These are phyloP conservation scores for Dryadomyces quercivorus DNA, from an alignment of 2,329 filamentous ascomycete genomes.

Conservation along the genomic window DNA sequence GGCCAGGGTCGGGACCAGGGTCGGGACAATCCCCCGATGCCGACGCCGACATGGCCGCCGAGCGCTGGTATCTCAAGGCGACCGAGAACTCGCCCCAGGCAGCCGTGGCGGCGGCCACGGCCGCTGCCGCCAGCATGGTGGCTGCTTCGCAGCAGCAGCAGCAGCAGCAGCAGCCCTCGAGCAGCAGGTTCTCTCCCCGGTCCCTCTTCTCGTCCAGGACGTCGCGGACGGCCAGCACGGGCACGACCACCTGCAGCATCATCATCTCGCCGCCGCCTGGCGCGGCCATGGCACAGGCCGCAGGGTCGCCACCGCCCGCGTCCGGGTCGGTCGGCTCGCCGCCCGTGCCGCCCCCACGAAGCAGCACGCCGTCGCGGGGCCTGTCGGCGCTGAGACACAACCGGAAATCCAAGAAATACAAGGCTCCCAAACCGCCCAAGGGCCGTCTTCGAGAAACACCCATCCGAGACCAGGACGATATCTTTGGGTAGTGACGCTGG, in stretches of 20 bases:
- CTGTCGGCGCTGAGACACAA: conserved; percentile 27
- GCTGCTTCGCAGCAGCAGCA: neutral
- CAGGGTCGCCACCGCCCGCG: neutral
- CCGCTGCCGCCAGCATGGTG: neutral
- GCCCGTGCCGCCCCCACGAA: conserved; percentile 14
- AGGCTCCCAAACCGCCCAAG: neutral
- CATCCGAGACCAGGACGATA: neutral
- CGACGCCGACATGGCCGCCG: conserved; percentile 22
- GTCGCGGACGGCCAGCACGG: neutral
- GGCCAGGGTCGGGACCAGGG: no score
- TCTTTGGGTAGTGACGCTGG: neutral
- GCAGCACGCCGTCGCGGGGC: conserved; percentile 21
- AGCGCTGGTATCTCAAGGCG: conserved; percentile 22
- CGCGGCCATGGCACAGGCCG: neutral
- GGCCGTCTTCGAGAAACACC: neutral
- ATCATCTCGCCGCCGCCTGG: neutral
- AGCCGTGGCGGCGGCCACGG: no score
- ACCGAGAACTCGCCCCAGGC: conserved; percentile 9
- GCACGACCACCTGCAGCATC: neutral
- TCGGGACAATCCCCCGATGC: no score
- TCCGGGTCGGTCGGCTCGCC: neutral
- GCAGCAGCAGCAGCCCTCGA: neutral
- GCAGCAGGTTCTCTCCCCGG: neutral
- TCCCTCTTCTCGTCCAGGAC: neutral
- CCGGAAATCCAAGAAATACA: conserved; percentile 27